These are phyloP conservation scores for Peronospora tabacina DNA, from an alignment of 352 stramenopile genomes.

Conservation along the genomic window DNA sequence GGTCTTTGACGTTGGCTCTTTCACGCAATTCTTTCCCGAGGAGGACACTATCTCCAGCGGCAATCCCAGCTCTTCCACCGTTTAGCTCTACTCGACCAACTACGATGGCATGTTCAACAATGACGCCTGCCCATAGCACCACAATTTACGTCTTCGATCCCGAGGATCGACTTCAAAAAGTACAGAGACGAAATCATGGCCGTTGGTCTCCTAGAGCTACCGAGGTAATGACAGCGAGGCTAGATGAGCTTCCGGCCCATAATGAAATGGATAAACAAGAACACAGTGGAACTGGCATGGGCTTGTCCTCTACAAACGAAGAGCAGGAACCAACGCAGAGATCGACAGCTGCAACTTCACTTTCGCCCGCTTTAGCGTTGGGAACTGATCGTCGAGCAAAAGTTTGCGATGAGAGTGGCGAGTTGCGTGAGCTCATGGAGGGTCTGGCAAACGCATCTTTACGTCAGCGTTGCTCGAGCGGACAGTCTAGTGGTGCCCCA, in stretches of 20 bases:
- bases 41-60: slow-evolving; percentile 13
- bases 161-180: slow-evolving; percentile 31
- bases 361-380: slow-evolving; percentile 3
- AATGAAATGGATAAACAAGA: slow-evolving; percentile 5
- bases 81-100: slow-evolving; percentile 8
- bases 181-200: slow-evolving; percentile 27
- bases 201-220: slow-evolving; percentile 3
- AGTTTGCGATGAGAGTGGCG: slow-evolving; percentile 42
- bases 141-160: slow-evolving; percentile 46
- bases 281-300: slow-evolving; percentile 1
- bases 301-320: slow-evolving; percentile 26
- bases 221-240: neutral
- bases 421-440: slow-evolving; percentile 56
- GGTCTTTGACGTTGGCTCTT: slow-evolving; percentile 1
- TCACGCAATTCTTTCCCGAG: slow-evolving; percentile 5
- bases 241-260: slow-evolving; percentile 6
- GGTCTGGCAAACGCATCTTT: slow-evolving; percentile 35
- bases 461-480: slow-evolving; percentile 45
- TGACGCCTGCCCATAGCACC: slow-evolving; percentile 19
- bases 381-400: slow-evolving; percentile 4
- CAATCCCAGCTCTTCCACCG: slow-evolving; percentile 7
- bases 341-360: neutral
- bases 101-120: slow-evolving; percentile 1
- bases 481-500: slow-evolving; percentile 44
- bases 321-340: slow-evolving; percentile 15